Conservation (phyloP, 495 filamentous ascomycete species). For the Beverwykella pulmonaria region DNA sequence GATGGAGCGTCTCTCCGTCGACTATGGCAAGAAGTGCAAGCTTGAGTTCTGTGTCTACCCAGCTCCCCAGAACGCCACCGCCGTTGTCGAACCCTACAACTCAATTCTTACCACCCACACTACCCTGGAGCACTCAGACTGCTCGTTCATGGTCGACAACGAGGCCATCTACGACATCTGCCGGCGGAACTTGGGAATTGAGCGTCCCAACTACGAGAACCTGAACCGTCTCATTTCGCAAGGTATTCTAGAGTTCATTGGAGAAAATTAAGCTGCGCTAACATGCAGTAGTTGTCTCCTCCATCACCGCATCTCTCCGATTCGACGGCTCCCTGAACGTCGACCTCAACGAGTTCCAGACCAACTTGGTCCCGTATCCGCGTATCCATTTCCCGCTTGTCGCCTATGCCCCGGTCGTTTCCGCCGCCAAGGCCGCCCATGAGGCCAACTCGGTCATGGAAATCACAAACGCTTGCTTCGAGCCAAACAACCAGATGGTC, state of each 20-base stretch:
- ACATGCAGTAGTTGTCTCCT: slow-evolving; percentile 75
- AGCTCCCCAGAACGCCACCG: slow-evolving; percentile 92
- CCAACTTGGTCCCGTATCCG: slow-evolving; percentile 97
- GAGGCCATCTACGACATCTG: slow-evolving; percentile 99
- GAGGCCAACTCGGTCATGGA: slow-evolving; percentile 65
- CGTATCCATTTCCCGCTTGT: slow-evolving; percentile 99
- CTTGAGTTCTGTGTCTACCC: slow-evolving; percentile 99
- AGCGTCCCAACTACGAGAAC: slow-evolving; percentile 97
- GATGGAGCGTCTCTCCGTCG: slow-evolving; percentile 95
- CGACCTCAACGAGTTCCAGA: slow-evolving; percentile 99
- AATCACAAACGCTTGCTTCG: slow-evolving; percentile 61
- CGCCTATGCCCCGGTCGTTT: slow-evolving; percentile 92
- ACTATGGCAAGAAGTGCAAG: slow-evolving; percentile 99
- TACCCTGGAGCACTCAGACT: slow-evolving; percentile 98
- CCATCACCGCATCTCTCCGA: slow-evolving; percentile 96
- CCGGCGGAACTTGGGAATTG: slow-evolving; percentile 92
- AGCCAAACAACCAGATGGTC: slow-evolving; percentile 94
- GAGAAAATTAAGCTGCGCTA: slow-evolving; percentile 4
- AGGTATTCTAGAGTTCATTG: slow-evolving; percentile 53
- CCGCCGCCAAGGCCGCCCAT: slow-evolving; percentile 89
- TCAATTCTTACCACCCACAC: slow-evolving; percentile 98
- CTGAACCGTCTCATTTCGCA: slow-evolving; percentile 98
- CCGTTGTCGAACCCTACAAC: slow-evolving; percentile 99
- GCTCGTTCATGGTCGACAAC: slow-evolving; percentile 99
- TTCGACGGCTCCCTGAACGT: slow-evolving; percentile 99